Percentiles rank a stretch among this genome's conserved stretches.
These are phyloP conservation scores for Linnemannia exigua DNA, from an alignment of 192 early-diverging fungal species.

Conservation along the genomic window DNA sequence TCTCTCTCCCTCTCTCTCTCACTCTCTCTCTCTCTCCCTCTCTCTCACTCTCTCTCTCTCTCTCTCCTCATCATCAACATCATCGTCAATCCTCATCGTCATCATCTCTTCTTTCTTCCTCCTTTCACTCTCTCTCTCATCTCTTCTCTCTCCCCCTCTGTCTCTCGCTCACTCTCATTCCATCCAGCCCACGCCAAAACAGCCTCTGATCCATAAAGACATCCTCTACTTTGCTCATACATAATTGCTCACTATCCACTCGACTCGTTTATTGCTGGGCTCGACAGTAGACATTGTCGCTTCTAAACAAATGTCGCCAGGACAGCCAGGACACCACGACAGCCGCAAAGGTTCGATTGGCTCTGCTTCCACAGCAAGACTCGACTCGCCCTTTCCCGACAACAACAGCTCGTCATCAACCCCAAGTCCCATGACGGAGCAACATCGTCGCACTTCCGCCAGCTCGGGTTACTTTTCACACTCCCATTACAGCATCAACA, in stretches of 20 bases:
- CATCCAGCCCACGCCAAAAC: not conserved
- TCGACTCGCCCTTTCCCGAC: not conserved
- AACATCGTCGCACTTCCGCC: conserved; percentile 34
- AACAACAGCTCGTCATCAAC: not conserved
- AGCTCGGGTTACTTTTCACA: conserved; percentile 42
- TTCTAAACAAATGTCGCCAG: conserved; percentile 21
- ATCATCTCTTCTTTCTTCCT: not conserved
- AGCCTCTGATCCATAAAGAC: no score
- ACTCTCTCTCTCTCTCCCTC: not conserved
- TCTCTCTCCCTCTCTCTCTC: not conserved
- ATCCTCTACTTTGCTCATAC: no score
- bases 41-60: not conserved
- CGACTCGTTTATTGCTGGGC: no score
- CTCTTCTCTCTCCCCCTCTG: not conserved
- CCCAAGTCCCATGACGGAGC: not conserved
- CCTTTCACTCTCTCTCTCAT: not conserved
- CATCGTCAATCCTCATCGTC: not conserved
- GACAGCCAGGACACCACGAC: conserved; percentile 16
- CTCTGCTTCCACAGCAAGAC: conserved; percentile 4
- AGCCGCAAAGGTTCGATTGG: conserved; percentile 23
- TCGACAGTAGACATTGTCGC: not conserved
- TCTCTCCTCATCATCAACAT: not conserved
- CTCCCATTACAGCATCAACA: conserved; percentile 15
- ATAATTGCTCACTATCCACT: not conserved
- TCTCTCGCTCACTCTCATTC: not conserved